A percentile compares a stretch with the other conserved stretches of the same genome.
phyloP scores from a whole-genome alignment of 495 filamentous ascomycete species.

The Aspergillus bertholletiae region DNA sequence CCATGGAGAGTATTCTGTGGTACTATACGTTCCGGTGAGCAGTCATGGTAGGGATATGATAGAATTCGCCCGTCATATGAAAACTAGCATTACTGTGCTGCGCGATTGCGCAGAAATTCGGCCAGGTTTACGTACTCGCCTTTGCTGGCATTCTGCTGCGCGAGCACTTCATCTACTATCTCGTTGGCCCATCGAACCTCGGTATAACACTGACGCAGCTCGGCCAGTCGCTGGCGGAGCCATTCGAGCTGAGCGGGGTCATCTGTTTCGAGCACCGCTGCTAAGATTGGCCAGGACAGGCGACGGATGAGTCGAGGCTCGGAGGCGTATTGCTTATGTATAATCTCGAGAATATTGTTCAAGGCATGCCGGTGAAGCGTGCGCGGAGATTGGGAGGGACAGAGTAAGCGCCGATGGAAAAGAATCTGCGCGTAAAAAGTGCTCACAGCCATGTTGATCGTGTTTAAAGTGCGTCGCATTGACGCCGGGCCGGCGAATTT shows the following conservation, averaged over 20 bases:
- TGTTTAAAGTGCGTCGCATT: slow-evolving; percentile 39
- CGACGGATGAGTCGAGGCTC: slow-evolving; percentile 35
- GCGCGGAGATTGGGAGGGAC: slow-evolving; percentile 17
- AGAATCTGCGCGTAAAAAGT: slow-evolving; percentile 43
- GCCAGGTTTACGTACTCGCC: slow-evolving; percentile 31
- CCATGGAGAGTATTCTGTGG: no score
- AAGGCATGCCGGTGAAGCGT: slow-evolving; percentile 31
- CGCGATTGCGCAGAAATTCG: slow-evolving; percentile 26
- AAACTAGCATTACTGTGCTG: neutral
- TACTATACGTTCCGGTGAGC: no score
- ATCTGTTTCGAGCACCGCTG: slow-evolving; percentile 42
- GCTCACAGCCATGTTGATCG: slow-evolving; percentile 46
- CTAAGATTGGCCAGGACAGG: slow-evolving; percentile 44
- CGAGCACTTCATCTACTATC: slow-evolving; percentile 31
- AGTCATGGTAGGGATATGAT: no score
- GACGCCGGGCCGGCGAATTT: slow-evolving; percentile 32
- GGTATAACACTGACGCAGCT: slow-evolving; percentile 29
- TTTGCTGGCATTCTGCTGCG: slow-evolving; percentile 24
- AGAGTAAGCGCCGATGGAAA: slow-evolving; percentile 39
- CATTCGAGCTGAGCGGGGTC: slow-evolving; percentile 35
- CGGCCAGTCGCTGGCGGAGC: slow-evolving; percentile 34
- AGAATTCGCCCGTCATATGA: no score
- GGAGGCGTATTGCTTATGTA: slow-evolving; percentile 34
- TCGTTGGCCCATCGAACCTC: slow-evolving; percentile 34
- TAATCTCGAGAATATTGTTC: slow-evolving; percentile 33